Percentiles rank a stretch among this genome's conserved stretches.
Evolutionary conservation across 352 stramenopile genomes (phyloP).

Genomic region (Lagenidium giganteum): DNA sequence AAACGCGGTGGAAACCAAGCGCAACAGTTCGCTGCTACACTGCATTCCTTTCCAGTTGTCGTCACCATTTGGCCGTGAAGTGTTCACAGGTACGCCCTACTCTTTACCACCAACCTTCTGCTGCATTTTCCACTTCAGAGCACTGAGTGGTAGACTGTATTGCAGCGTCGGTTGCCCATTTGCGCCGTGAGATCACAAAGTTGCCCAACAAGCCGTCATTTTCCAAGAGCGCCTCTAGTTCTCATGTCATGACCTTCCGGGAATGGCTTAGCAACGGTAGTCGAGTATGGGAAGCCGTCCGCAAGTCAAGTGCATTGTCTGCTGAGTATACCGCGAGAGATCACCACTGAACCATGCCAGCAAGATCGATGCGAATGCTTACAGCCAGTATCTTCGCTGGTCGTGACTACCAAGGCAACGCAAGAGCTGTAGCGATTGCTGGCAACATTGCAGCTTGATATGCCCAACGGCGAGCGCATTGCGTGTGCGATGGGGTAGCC

Average conservation of each 20-base stretch:
- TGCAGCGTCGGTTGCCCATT: not conserved
- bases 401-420: too few relatives aligned
- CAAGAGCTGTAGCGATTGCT: too few relatives aligned
- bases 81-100: too few relatives aligned
- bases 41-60: too few relatives aligned
- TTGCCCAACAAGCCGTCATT: conserved; percentile 17
- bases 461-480: too few relatives aligned
- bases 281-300: conserved; percentile 62
- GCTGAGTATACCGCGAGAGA: conserved; percentile 43
- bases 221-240: conserved; percentile 4
- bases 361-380: not conserved
- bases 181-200: conserved; percentile 10
- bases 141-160: conserved; percentile 1
- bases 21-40: too few relatives aligned
- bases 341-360: conserved; percentile 26
- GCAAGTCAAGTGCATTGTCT: conserved; percentile 55
- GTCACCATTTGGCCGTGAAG: too few relatives aligned
- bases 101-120: too few relatives aligned
- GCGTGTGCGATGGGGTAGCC: too few relatives aligned
- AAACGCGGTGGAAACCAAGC: too few relatives aligned
- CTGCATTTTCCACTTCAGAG: not conserved
- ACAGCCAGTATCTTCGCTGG: too few relatives aligned
- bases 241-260: conserved; percentile 39
- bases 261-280: conserved; percentile 74
- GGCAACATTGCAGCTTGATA: too few relatives aligned